These are phyloP conservation scores for Diaporthe amygdali DNA, from an alignment of 2,329 filamentous ascomycete species.

Conservation along the genomic window DNA sequence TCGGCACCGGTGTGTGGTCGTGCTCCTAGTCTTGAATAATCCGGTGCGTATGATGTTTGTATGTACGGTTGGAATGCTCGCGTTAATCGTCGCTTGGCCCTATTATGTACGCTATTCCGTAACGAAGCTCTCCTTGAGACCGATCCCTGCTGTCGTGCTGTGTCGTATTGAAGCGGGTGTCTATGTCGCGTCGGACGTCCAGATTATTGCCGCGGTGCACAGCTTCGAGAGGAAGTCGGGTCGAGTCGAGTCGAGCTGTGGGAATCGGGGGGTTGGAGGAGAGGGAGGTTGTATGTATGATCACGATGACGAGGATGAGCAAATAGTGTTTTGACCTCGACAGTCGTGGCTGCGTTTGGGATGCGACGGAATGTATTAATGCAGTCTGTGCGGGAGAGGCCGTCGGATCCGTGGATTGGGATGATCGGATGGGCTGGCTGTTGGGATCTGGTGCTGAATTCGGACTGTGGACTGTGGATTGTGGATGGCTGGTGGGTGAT, in stretches of 20 bases:
- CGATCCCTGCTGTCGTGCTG: not conserved
- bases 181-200: not conserved
- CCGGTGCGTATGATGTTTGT: not conserved
- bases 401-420: slow-evolving; percentile 15
- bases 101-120: slow-evolving; percentile 1
- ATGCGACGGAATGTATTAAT: not conserved
- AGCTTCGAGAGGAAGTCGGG: not conserved
- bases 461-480: not conserved
- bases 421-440: slow-evolving; percentile 2
- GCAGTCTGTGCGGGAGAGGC: slow-evolving; percentile 16
- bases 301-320: slow-evolving; percentile 10
- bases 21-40: not conserved
- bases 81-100: not conserved
- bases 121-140: not conserved
- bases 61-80: slow-evolving; percentile 13
- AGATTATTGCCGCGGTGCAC: not conserved
- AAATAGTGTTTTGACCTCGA: not conserved
- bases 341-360: not conserved
- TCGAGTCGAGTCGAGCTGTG: not conserved
- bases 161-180: not conserved
- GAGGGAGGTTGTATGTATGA: not conserved
- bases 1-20: not conserved
- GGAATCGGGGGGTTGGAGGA: not conserved
- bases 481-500: slow-evolving; percentile 4
- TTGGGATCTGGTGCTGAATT: not conserved